Evolutionary conservation across 139 green algal species (phyloP), one percentile per base, ranked within the genome.

Genomic region (Nannochloris sp.): DNA sequence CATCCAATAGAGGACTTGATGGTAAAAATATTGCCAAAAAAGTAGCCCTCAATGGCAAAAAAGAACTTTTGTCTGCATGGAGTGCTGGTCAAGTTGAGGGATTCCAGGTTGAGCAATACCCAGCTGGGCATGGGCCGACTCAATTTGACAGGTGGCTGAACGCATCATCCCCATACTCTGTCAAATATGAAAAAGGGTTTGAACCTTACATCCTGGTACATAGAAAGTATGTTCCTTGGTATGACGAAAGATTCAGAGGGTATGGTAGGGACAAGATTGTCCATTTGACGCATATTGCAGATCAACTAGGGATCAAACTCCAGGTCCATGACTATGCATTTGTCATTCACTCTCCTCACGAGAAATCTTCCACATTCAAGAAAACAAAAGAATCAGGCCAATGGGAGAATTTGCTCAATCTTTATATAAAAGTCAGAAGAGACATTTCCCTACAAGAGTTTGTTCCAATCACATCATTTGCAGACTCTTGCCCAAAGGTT

Each of bases 201-300:
- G 70, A 82, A 61, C 75, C 75, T 0, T 78, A 78, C 46, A 49
- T 82, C 0, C 46, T 82, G 24, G 46, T 71, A 3, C 24, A 25
- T 19, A 63, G 75, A n/a, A 55, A 56, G 25, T 44, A 60, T 9
- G 63, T 78, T 53, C 75, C 75, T 4, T 75, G 57, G 61, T 82
- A 79, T 40, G 75, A 82, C 36, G 75, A 78, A 67, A 67, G 75
- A 10, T 82, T 82, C 44, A 50, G 71, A 24, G 75, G 75, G 2
- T 75, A 82, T 56, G 75, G 75, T 27, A 51, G 51, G 54, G 72
- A 82, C 63, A 75, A 72, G 36, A 63, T 56, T 53, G 27, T 64
- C 10, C 51, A 64, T 36, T 18, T 71, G 21, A 18, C 44, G 25
- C 27, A 71, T 43, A 36, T 71, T 16, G 31, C 53, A 56, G n/a